A percentile compares a stretch with the other conserved stretches of the same genome.
Evolutionary conservation across 805 yeast species (phyloP).

Genomic region (Barnettozyma wickerhamii): DNA sequence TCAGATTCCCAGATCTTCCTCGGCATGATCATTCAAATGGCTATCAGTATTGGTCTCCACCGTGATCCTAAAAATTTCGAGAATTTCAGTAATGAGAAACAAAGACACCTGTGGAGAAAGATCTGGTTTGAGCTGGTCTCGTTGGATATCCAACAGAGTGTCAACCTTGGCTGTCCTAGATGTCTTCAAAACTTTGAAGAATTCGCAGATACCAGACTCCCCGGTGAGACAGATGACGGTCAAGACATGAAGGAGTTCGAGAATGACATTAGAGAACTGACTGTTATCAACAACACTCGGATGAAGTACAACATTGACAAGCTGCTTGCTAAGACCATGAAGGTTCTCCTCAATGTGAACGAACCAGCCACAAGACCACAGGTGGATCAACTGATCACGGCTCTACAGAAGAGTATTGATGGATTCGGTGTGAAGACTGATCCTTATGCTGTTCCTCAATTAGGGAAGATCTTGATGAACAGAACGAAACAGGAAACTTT

Average conservation of each 20-base stretch:
- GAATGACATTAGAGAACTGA: conserved; percentile 37
- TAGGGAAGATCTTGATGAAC: conserved; percentile 23
- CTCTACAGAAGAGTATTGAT: conserved; percentile 30
- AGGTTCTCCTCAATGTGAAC: conserved; percentile 29
- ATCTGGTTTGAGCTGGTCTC: conserved; percentile 48
- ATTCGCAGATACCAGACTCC: conserved; percentile 41
- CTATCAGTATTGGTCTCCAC: conserved; percentile 60
- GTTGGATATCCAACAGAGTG: conserved; percentile 38
- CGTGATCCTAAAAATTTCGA: conserved; percentile 59
- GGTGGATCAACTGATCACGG: conserved; percentile 33
- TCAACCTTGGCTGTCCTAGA: conserved; percentile 38
- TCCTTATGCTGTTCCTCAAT: conserved; percentile 33
- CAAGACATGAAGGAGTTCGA: conserved; percentile 18
- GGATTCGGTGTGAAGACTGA: conserved; percentile 27
- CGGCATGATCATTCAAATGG: conserved; percentile 62
- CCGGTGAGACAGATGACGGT: conserved; percentile 27
- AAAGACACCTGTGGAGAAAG: conserved; percentile 51
- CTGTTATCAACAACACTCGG: conserved; percentile 44
- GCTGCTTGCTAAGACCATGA: conserved; percentile 38
- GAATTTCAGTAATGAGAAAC: conserved; percentile 34
- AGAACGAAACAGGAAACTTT: conserved; percentile 22
- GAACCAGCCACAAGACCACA: conserved; percentile 40
- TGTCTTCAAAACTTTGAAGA: conserved; percentile 33
- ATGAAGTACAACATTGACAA: conserved; percentile 43
- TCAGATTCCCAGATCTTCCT: conserved; percentile 53